phyloP scores from a whole-genome alignment of 768 basidiomycete genomes.

The Tricholoma sp. region DNA sequence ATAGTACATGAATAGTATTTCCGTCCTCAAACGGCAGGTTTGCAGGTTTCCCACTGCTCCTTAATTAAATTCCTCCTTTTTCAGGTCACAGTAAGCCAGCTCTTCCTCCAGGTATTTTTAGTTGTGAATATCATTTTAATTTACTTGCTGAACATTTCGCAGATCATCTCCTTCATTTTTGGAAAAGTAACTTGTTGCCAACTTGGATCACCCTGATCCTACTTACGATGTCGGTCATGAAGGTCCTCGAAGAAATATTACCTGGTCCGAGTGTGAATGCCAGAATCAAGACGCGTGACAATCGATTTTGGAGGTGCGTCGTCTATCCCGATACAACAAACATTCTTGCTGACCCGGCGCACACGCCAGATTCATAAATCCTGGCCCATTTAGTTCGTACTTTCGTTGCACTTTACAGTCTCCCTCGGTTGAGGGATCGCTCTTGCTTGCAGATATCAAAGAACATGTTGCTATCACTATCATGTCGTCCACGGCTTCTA shows the following conservation, averaged over 20 bases:
- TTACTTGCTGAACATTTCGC: not conserved
- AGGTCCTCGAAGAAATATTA: conserved; percentile 23
- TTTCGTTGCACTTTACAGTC: conserved; percentile 18
- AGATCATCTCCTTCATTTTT: conserved; percentile 39
- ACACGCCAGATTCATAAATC: conserved; percentile 35
- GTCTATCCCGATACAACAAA: not conserved
- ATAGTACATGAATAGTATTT: conserved; percentile 35
- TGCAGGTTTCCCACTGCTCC: not conserved
- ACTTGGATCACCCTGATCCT: not conserved
- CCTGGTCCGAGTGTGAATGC: conserved; percentile 19
- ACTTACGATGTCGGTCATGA: not conserved
- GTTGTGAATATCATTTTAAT: too few relatives aligned
- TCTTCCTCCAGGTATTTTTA: conserved; percentile 26
- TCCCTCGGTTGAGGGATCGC: conserved; percentile 33
- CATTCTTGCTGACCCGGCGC: not conserved
- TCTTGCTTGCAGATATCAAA: conserved; percentile 20
- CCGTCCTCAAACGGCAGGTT: conserved; percentile 22
- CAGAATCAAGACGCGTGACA: conserved; percentile 19
- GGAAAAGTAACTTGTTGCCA: conserved; percentile 26
- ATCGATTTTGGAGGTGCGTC: conserved; percentile 31
- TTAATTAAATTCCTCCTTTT: not conserved
- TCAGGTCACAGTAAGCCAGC: conserved; percentile 30
- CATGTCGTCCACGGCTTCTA: conserved; percentile 49
- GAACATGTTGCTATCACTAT: conserved; percentile 54
- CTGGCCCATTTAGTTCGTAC: conserved; percentile 47